Conservation (phyloP, 352 stramenopile species). For the Globisporangium orthogonon region DNA sequence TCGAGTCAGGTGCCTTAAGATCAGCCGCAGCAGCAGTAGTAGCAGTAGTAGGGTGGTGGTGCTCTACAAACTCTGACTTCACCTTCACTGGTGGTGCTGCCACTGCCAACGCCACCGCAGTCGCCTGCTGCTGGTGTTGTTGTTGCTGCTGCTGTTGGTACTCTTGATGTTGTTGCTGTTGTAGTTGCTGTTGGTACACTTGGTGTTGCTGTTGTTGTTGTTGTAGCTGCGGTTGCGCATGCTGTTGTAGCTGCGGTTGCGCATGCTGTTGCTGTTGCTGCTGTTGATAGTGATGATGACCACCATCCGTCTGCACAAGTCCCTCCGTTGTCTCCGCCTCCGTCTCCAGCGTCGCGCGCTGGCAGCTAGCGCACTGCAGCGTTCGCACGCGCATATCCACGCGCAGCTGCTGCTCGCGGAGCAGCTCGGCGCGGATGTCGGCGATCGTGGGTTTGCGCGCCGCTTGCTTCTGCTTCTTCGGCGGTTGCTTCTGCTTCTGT, state of each 20-base stretch:
- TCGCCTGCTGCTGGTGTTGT: no score
- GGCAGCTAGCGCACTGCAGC: constrained; percentile 21
- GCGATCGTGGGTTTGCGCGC: constrained; percentile 28
- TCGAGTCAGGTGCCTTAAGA: background rate
- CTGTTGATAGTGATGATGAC: no score
- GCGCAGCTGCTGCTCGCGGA: constrained; percentile 44
- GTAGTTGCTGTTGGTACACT: no score
- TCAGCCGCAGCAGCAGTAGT: background rate
- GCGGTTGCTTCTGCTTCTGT: background rate
- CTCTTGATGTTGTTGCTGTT: no score
- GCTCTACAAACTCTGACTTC: background rate
- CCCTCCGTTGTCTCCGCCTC: no score
- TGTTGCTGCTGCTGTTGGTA: background rate
- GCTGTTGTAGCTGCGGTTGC: no score
- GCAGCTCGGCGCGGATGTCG: constrained; percentile 32
- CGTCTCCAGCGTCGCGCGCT: constrained; percentile 3
- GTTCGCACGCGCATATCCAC: constrained; percentile 43
- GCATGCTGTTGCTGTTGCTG: no score
- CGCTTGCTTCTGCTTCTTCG: background rate
- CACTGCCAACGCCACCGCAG: no score
- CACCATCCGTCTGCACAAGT: no score
- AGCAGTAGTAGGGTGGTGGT: background rate
- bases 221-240: no score
- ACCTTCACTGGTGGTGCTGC: background rate
- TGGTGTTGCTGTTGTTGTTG: no score